Evolutionary conservation across 441 rosid genomes (phyloP).

Genomic region (Erodium trifolium): DNA sequence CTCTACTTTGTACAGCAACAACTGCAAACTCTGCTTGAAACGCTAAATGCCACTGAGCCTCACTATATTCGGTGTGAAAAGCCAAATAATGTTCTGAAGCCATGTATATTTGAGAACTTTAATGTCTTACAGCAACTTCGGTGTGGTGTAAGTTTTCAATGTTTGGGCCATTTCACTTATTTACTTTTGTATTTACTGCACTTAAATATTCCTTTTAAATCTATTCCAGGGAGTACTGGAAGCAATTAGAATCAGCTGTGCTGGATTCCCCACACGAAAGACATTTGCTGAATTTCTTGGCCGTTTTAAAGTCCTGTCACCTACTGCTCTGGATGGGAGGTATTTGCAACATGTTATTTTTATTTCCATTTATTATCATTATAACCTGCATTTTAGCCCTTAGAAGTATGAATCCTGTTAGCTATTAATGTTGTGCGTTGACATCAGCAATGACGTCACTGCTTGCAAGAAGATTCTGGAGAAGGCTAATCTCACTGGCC

Average conservation of each 20-base stretch:
- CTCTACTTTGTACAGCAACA: conserved; percentile 63
- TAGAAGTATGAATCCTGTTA: conserved; percentile 3
- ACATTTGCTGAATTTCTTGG: conserved; percentile 56
- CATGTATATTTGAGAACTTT: conserved; percentile 66
- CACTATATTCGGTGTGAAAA: conserved; percentile 88
- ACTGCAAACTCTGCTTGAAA: conserved; percentile 90
- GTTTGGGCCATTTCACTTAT: conserved; percentile 23
- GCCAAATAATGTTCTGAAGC: conserved; percentile 90
- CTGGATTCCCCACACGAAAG: conserved; percentile 93
- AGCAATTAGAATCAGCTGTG: conserved; percentile 98
- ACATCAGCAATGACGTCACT: conserved; percentile 49
- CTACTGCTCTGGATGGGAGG: conserved; percentile 50
- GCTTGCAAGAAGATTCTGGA: conserved; percentile 77
- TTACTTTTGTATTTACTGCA: conserved; percentile 5
- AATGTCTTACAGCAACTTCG: conserved; percentile 85
- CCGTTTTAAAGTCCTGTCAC: conserved; percentile 66
- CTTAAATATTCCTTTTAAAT: conserved; percentile 12
- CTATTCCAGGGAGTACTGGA: conserved; percentile 86
- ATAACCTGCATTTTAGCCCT: conserved; percentile 11
- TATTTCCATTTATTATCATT: conserved; percentile 10
- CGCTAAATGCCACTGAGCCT: conserved; percentile 82
- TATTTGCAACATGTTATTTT: conserved; percentile 24
- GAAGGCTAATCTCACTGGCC: conserved; percentile 68
- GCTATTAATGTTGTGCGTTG: conserved; percentile 16
- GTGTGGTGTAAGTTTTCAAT: conserved; percentile 72